phyloP scores from a whole-genome alignment of 1,139 yeast genomes.

The Hanseniaspora sp. region DNA sequence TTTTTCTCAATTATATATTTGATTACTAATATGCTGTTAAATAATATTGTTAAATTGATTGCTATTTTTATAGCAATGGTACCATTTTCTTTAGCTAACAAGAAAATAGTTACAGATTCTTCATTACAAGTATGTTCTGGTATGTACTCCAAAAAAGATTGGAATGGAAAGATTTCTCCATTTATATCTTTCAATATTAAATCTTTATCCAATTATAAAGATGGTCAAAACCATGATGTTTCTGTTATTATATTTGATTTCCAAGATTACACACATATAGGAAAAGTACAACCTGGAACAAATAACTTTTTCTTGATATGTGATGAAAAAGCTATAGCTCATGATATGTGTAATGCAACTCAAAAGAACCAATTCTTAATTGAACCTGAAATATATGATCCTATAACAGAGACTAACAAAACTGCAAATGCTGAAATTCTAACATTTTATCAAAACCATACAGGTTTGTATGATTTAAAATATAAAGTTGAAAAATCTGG shows the following conservation, averaged over 20 bases:
- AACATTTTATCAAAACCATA: slow-evolving; percentile 44
- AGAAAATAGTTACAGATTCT: slow-evolving; percentile 38
- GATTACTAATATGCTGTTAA: background rate
- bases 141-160: slow-evolving; percentile 73
- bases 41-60: background rate
- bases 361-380: slow-evolving; percentile 56
- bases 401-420: slow-evolving; percentile 34
- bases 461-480: slow-evolving; percentile 50
- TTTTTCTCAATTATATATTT: background rate
- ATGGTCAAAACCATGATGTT: slow-evolving; percentile 36
- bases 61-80: background rate
- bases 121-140: slow-evolving; percentile 73
- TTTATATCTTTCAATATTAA: slow-evolving; percentile 46
- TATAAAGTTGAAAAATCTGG: slow-evolving; percentile 70
- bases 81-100: slow-evolving; percentile 36
- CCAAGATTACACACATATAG: slow-evolving; percentile 60
- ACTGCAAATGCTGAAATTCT: slow-evolving; percentile 38
- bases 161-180: slow-evolving; percentile 70
- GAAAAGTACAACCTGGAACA: slow-evolving; percentile 31
- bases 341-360: slow-evolving; percentile 45
- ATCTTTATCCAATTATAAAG: slow-evolving; percentile 30
- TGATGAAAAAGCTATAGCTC: slow-evolving; percentile 53
- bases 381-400: slow-evolving; percentile 28
- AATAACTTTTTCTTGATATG: slow-evolving; percentile 52
- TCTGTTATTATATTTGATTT: slow-evolving; percentile 74